Conservation (phyloP, 2,329 filamentous ascomycete species). For the Aspergillus phoenicis region DNA sequence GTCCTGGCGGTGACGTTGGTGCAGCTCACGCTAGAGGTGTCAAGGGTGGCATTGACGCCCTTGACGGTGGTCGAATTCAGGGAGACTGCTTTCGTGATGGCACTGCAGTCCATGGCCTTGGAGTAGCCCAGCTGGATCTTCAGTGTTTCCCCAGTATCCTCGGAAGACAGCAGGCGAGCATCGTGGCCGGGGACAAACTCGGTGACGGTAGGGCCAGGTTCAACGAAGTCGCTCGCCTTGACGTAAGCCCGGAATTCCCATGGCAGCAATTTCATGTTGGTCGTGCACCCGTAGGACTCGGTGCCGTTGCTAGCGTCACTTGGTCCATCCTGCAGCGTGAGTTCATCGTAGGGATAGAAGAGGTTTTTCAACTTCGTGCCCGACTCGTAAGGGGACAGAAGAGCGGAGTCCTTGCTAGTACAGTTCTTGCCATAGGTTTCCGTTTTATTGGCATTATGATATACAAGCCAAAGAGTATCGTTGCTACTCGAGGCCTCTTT, state of each 20-base stretch:
- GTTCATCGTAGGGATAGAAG: constrained; percentile 62
- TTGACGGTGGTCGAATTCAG: constrained; percentile 56
- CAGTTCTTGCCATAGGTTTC: constrained; percentile 61
- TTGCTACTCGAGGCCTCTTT: constrained; percentile 47
- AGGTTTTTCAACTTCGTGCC: constrained; percentile 62
- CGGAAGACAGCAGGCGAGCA: constrained; percentile 54
- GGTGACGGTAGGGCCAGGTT: constrained; percentile 60
- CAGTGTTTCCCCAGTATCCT: constrained; percentile 45
- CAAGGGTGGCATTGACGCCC: constrained; percentile 46
- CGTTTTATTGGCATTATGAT: constrained; percentile 49
- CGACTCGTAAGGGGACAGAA: constrained; percentile 58
- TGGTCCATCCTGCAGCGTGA: constrained; percentile 50
- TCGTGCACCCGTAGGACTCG: constrained; percentile 56
- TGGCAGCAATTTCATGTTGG: constrained; percentile 52
- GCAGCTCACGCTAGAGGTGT: constrained; percentile 50
- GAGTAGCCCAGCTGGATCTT: constrained; percentile 61
- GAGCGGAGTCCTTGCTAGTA: constrained; percentile 44
- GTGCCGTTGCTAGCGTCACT: constrained; percentile 39
- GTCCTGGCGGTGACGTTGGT: constrained; percentile 36
- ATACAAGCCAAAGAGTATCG: constrained; percentile 48
- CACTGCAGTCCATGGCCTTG: constrained; percentile 60
- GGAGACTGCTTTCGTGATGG: constrained; percentile 51
- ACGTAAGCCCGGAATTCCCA: constrained; percentile 65
- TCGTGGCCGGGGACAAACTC: constrained; percentile 64
- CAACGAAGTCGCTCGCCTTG: constrained; percentile 51